A percentile compares a stretch with the other conserved stretches of the same genome.
These are phyloP conservation scores for Pleurotus citrinopileatus DNA, from an alignment of 768 basidiomycete species.

Conservation along the genomic window DNA sequence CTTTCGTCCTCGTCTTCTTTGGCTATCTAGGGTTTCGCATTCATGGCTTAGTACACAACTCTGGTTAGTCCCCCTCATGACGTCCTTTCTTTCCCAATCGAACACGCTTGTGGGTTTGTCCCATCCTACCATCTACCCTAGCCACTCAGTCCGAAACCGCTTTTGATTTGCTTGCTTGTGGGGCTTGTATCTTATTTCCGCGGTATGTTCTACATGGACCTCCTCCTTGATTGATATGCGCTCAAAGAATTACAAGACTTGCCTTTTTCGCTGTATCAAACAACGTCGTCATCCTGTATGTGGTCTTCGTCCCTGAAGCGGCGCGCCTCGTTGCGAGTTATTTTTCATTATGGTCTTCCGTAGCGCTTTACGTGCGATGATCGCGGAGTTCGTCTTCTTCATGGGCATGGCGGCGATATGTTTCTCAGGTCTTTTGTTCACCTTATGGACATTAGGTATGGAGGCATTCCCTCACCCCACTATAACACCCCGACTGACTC, in stretches of 20 bases:
- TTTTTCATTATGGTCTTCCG: background rate
- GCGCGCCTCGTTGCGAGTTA: background rate
- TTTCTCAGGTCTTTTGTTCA: constrained; percentile 72
- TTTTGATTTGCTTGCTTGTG: constrained; percentile 83
- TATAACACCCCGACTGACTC: constrained; percentile 23
- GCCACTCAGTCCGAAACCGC: constrained; percentile 57
- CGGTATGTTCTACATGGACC: constrained; percentile 39
- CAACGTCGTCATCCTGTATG: constrained; percentile 76
- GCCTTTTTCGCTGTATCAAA: constrained; percentile 81
- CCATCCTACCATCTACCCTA: constrained; percentile 15
- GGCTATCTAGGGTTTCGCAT: constrained; percentile 64
- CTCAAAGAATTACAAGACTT: constrained; percentile 36
- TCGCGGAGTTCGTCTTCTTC: constrained; percentile 75
- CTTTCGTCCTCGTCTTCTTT: constrained; percentile 68
- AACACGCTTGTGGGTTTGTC: background rate
- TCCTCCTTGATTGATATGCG: background rate
- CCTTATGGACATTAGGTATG: constrained; percentile 44
- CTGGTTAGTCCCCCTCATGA: constrained; percentile 38
- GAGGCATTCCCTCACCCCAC: constrained; percentile 12
- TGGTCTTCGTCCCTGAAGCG: constrained; percentile 4
- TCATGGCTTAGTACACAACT: constrained; percentile 51
- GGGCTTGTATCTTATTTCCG: constrained; percentile 83
- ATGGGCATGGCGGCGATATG: constrained; percentile 74
- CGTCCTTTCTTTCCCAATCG: constrained; percentile 9
- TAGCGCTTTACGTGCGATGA: constrained; percentile 82